phyloP scores from a whole-genome alignment of 1,284 basidiomycete genomes.

The Lignosus rhinocerotis region DNA sequence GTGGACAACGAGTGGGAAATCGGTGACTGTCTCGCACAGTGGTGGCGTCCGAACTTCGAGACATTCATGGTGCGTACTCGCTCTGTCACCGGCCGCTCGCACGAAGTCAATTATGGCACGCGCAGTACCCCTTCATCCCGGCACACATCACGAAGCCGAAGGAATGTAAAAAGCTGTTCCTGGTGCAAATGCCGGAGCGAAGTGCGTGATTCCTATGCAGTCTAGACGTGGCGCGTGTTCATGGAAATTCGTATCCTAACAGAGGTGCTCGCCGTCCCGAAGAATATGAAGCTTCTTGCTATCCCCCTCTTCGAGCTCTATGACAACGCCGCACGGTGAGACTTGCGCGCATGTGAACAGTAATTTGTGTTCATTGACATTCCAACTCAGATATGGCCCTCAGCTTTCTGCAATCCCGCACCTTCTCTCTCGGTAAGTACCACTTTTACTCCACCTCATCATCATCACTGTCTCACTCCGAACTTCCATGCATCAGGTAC shows the following conservation, averaged over 20 bases:
- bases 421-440: conserved; percentile 78
- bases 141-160: conserved; percentile 97
- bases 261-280: conserved; percentile 96
- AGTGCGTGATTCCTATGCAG: conserved; percentile 55
- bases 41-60: conserved; percentile 98
- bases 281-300: conserved; percentile 97
- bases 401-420: conserved; percentile 95
- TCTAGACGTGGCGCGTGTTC: not conserved
- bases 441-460: not conserved
- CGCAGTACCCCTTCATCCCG: conserved; percentile 93
- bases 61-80: conserved; percentile 85
- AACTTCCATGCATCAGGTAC: conserved; percentile 40
- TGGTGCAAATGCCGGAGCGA: conserved; percentile 92
- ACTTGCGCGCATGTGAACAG: conserved; percentile 4
- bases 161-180: conserved; percentile 95
- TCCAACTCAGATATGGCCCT: conserved; percentile 68
- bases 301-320: conserved; percentile 97
- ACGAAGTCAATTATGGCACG: not conserved
- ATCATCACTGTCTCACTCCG: not conserved
- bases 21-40: conserved; percentile 91
- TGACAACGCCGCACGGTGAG: conserved; percentile 89
- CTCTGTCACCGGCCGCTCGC: not conserved
- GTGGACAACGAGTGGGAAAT: conserved; percentile 93
- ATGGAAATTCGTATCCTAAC: not conserved
- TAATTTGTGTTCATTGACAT: not conserved